Base-by-base conservation (phyloP, 2,329 filamentous ascomycete species). In the Cercospora citrullina region DNA sequence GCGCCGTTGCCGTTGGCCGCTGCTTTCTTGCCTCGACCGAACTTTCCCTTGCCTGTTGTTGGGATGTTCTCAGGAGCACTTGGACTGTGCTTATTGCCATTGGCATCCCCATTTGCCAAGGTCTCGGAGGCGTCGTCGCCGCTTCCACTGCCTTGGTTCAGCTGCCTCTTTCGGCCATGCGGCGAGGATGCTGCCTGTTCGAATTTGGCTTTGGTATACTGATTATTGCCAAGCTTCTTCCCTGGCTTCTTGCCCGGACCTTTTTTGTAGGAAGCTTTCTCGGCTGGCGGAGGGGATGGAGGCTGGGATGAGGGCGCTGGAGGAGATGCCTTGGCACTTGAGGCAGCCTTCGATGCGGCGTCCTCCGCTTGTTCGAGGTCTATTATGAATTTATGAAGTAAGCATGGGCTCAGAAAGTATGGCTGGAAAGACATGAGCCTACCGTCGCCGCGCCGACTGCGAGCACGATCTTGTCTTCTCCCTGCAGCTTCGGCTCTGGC, bases 391-490 rank as follows among this genome's bases (percentile, higher is more conserved):
- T 18, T 18, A 42, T 51, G 28, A 28, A 67, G 68, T 67, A 14
- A 64, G 65, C 28, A 53, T 60, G 28, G 28, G 48, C 23, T 60
- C 21, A 21, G 28, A 28, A 42, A 55, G 7, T 28, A 23, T 12
- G 42, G 9, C 26, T 14, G n/a, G 10, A 16, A 26, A 3, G 42
- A 21, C 18, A 51, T 10, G 26, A 55, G 73, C 82, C 75, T 84
- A 94, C 93, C 93, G 76, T 97, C 93, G 72, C 86, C 90, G 78
- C 92, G 89, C 73, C 93, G 87, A 70, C 92, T 87, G 72, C 95
- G 93, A 51, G 91, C 89, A 65, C 93, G 87, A 61, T 90, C 91
- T 83, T 94, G 95, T 69, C 93, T 87, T 78, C 94, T 91, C 73
- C 86, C 92, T 26, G 89, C 89, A 36, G 90, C 89, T 76, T 97